A percentile compares a stretch with the other conserved stretches of the same genome.
phyloP scores from a whole-genome alignment of 768 basidiomycete genomes.

The Mycena olivaceomarginata region DNA sequence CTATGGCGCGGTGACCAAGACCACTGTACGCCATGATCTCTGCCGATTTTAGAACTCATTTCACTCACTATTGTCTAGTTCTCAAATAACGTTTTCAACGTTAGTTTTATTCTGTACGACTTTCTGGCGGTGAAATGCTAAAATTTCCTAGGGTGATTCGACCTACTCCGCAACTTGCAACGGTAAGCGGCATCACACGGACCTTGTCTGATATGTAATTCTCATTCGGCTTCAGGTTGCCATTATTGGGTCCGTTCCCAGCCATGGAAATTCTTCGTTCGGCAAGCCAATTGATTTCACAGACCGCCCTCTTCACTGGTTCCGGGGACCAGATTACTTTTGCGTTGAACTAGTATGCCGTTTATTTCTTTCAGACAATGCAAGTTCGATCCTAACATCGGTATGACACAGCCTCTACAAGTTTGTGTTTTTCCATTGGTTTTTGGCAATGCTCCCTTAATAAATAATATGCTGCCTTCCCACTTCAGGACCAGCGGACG shows the following conservation, averaged over 20 bases:
- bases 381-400: not conserved
- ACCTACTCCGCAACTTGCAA: slow-evolving; percentile 50
- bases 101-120: not conserved
- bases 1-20: slow-evolving; percentile 48
- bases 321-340: slow-evolving; percentile 50
- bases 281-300: not conserved
- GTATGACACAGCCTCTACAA: slow-evolving; percentile 22
- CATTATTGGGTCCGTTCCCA: slow-evolving; percentile 42
- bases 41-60: no score
- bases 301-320: slow-evolving; percentile 46
- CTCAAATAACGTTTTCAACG: slow-evolving; percentile 51
- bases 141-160: slow-evolving; percentile 26
- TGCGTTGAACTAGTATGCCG: slow-evolving; percentile 46
- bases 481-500: slow-evolving; percentile 45
- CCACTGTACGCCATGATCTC: slow-evolving; percentile 39
- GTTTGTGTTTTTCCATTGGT: slow-evolving; percentile 13
- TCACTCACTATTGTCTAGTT: slow-evolving; percentile 4
- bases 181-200: slow-evolving; percentile 14
- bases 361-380: not conserved
- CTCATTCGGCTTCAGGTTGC: slow-evolving; percentile 10
- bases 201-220: not conserved
- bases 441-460: not conserved
- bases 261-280: slow-evolving; percentile 21
- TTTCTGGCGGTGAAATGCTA: not conserved
- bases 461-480: not conserved